A percentile compares a stretch with the other conserved stretches of the same genome.
These are phyloP conservation scores for Paracorniculantispora psalliotae DNA, from an alignment of 2,329 filamentous ascomycete genomes.

Conservation along the genomic window DNA sequence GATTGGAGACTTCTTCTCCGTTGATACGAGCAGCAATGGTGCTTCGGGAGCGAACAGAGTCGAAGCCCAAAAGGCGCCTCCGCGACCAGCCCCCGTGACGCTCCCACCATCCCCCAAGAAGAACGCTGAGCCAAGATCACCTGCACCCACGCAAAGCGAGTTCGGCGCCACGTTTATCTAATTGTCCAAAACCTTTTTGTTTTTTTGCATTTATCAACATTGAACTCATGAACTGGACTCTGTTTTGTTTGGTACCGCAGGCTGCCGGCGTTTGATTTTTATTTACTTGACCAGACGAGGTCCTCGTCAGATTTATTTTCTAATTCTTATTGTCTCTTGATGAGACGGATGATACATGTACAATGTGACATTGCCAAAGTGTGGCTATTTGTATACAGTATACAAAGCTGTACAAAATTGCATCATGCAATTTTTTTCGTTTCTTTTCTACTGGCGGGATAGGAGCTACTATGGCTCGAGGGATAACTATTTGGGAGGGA, in stretches of 20 bases:
- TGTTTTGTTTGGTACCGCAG: neutral
- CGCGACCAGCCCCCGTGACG: slow-evolving; percentile 26
- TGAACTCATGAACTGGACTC: neutral
- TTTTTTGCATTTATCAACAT: neutral
- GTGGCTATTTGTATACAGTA: neutral
- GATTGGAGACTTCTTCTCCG: slow-evolving; percentile 17
- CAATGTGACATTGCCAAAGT: neutral
- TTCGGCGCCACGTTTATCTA: slow-evolving; percentile 2
- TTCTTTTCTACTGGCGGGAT: neutral
- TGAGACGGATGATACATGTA: neutral
- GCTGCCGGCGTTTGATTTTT: neutral
- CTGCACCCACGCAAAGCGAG: neutral
- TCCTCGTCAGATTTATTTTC: neutral
- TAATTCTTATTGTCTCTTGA: neutral
- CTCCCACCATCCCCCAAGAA: slow-evolving; percentile 21
- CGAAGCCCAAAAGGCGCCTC: slow-evolving; percentile 29
- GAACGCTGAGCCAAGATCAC: neutral
- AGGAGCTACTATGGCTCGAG: neutral
- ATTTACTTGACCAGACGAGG: neutral
- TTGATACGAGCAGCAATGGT: slow-evolving; percentile 5
- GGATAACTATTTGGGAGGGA: neutral
- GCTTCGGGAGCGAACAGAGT: slow-evolving; percentile 19
- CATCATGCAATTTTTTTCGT: neutral
- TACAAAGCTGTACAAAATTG: neutral
- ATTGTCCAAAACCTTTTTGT: neutral